Conservation (phyloP, 345 rosid species). For the Brassica nigra region DNA sequence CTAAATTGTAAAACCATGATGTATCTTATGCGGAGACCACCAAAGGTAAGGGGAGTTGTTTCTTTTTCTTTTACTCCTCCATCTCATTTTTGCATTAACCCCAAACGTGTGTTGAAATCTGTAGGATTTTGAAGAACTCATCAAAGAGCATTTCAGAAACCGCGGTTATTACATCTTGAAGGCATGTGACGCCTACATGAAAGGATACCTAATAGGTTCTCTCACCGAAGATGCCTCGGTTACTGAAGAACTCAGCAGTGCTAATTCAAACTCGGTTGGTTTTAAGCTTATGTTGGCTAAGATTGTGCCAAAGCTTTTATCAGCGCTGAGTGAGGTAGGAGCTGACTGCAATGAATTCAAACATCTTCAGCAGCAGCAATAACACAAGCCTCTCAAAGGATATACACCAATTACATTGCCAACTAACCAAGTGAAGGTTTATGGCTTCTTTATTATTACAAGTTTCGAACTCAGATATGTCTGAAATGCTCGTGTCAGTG, state of each 20-base stretch:
- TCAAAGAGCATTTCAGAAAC: constrained; percentile 75
- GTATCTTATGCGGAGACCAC: constrained; percentile 86
- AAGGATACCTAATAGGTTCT: constrained; percentile 88
- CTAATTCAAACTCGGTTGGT: constrained; percentile 79
- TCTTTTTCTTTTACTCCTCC: constrained; percentile 9
- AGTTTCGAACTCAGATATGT: constrained; percentile 25
- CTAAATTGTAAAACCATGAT: constrained; percentile 94
- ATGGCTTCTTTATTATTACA: constrained; percentile 30
- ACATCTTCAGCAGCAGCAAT: constrained; percentile 39
- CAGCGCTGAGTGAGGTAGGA: constrained; percentile 65
- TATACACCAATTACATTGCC: constrained; percentile 13
- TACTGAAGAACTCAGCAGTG: constrained; percentile 41
- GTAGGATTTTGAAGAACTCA: constrained; percentile 81
- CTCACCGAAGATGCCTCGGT: constrained; percentile 70
- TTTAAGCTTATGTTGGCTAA: constrained; percentile 93
- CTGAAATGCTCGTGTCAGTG: constrained; percentile 21
- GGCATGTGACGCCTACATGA: constrained; percentile 93
- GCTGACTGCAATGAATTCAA: constrained; percentile 67
- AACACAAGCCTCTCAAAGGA: constrained; percentile 16
- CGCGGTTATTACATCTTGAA: constrained; percentile 87
- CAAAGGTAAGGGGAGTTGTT: constrained; percentile 57
- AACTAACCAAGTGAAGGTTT: constrained; percentile 38
- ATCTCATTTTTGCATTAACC: not conserved
- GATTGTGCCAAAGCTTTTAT: constrained; percentile 75
- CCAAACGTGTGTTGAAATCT: constrained; percentile 13